phyloP scores from a whole-genome alignment of 2,329 filamentous ascomycete species.

The Neocucurbitaria cava region DNA sequence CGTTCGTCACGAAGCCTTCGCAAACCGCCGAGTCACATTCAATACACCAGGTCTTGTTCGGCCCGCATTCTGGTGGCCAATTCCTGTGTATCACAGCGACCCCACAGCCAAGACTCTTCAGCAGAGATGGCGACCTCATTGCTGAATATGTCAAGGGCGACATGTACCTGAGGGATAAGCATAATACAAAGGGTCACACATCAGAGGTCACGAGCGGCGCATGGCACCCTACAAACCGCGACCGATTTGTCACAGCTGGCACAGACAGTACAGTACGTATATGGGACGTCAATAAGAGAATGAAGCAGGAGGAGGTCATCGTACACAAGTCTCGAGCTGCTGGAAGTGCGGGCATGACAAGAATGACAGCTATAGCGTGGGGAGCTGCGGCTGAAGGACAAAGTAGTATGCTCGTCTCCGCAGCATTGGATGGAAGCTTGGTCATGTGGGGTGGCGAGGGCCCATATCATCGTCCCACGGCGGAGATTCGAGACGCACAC shows the following conservation, averaged over 20 bases:
- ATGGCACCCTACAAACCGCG: constrained; percentile 88
- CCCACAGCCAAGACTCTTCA: constrained; percentile 87
- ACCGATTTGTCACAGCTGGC: constrained; percentile 86
- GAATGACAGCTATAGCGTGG: constrained; percentile 95
- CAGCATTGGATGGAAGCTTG: constrained; percentile 86
- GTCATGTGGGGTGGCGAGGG: constrained; percentile 93
- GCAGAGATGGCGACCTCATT: constrained; percentile 83
- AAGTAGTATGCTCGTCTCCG: constrained; percentile 77
- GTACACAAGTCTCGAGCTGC: constrained; percentile 94
- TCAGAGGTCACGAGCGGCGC: constrained; percentile 88
- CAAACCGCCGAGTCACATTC: constrained; percentile 83
- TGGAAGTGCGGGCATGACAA: constrained; percentile 85
- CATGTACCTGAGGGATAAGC: constrained; percentile 97
- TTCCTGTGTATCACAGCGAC: constrained; percentile 89
- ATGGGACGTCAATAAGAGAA: constrained; percentile 93
- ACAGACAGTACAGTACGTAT: constrained; percentile 95
- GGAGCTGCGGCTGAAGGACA: constrained; percentile 77
- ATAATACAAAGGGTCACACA: constrained; percentile 96
- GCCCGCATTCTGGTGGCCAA: constrained; percentile 77
- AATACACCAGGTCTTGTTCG: constrained; percentile 86
- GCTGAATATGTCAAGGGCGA: constrained; percentile 96
- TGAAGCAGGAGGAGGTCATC: constrained; percentile 89
- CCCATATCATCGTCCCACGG: constrained; percentile 80
- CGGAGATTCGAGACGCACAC: constrained; percentile 86
- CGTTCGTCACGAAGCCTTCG: constrained; percentile 75